Percentiles rank a stretch among this genome's conserved stretches.
These are phyloP conservation scores for Aquanectria penicillioides DNA, from an alignment of 2,329 filamentous ascomycete genomes.

Conservation along the genomic window DNA sequence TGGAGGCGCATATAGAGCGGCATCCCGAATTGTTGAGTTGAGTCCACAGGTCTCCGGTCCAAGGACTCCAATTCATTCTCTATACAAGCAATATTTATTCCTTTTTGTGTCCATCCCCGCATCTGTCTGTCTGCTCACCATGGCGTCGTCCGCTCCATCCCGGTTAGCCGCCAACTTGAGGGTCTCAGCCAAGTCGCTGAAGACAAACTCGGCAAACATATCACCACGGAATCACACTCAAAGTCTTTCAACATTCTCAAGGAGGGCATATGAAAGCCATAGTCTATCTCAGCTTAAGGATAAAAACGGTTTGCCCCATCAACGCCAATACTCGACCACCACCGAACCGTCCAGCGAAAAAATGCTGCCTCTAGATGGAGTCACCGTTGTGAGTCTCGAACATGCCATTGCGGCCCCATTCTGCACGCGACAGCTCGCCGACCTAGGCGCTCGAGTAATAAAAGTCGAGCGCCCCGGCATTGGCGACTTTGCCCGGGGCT, in stretches of 20 bases:
- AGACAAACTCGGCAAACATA: not conserved
- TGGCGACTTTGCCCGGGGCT: slow-evolving; percentile 63
- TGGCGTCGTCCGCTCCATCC: not conserved
- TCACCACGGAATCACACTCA: not conserved
- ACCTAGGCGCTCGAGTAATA: slow-evolving; percentile 64
- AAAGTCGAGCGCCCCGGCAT: slow-evolving; percentile 62
- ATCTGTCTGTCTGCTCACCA: too few relatives aligned
- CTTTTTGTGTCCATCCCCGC: too few relatives aligned
- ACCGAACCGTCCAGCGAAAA: not conserved
- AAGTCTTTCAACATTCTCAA: not conserved
- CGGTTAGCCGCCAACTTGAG: not conserved
- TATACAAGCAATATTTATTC: too few relatives aligned
- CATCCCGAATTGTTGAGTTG: too few relatives aligned
- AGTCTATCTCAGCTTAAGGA: not conserved
- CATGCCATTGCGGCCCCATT: slow-evolving; percentile 66
- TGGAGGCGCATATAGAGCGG: too few relatives aligned
- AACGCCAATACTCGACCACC: not conserved
- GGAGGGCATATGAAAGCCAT: not conserved
- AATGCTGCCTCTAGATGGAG: slow-evolving; percentile 18
- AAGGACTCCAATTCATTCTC: too few relatives aligned
- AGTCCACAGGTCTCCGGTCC: too few relatives aligned
- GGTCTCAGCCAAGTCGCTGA: not conserved
- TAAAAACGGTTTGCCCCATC: not conserved
- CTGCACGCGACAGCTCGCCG: slow-evolving; percentile 63
- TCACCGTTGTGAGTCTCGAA: slow-evolving; percentile 59